Evolutionary conservation across 164 flowering plant species (phyloP).

Genomic region (Pachysandra terminalis): DNA sequence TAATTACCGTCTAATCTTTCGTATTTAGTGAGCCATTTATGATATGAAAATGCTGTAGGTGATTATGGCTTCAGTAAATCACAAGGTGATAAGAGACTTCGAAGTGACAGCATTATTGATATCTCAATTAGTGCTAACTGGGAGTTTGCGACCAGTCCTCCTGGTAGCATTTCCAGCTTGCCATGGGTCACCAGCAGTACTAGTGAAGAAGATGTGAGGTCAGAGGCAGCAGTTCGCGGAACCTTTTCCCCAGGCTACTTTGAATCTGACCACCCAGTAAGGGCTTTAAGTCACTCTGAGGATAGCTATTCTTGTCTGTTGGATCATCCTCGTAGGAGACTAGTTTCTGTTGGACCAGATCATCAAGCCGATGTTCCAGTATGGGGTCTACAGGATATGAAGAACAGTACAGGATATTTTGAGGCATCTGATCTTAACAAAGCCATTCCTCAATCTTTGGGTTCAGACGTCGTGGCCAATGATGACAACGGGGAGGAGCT

Average conservation of each 20-base stretch:
- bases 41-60: slow-evolving; percentile 22
- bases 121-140: slow-evolving; percentile 8
- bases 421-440: background rate
- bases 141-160: slow-evolving; percentile 20
- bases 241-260: slow-evolving; percentile 16
- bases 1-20: background rate
- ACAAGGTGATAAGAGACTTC: slow-evolving; percentile 17
- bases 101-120: slow-evolving; percentile 14
- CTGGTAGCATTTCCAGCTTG: slow-evolving; percentile 18
- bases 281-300: slow-evolving; percentile 16
- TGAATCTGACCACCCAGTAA: slow-evolving; percentile 17
- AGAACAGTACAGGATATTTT: background rate
- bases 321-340: slow-evolving; percentile 29
- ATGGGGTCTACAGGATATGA: slow-evolving; percentile 19
- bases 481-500: slow-evolving; percentile 15
- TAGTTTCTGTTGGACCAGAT: slow-evolving; percentile 42
- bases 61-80: slow-evolving; percentile 16
- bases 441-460: background rate
- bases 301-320: slow-evolving; percentile 21
- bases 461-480: background rate
- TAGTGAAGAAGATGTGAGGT: slow-evolving; percentile 20
- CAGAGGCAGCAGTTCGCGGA: slow-evolving; percentile 14
- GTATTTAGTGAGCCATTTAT: background rate
- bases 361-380: slow-evolving; percentile 46
- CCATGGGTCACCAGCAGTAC: slow-evolving; percentile 17